Evolutionary conservation across 2,329 filamentous ascomycete genomes (phyloP).

Genomic region (Xylaria sp.): DNA sequence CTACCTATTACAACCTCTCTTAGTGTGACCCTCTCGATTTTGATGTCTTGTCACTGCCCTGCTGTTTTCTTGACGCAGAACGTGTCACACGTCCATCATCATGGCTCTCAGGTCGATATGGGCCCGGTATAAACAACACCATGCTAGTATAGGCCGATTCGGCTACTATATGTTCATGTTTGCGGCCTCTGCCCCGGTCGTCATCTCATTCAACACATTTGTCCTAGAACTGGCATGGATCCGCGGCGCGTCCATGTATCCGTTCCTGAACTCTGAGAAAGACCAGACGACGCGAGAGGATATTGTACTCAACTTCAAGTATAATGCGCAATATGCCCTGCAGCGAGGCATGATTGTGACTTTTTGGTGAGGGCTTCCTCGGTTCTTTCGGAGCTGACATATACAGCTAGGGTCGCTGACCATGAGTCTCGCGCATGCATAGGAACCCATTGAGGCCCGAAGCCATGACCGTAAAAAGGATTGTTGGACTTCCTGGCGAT

Average conservation of each 20-base stretch:
- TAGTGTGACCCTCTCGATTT: background rate
- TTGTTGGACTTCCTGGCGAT: slow-evolving; percentile 85
- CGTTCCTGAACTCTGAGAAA: slow-evolving; percentile 76
- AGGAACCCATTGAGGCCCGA: slow-evolving; percentile 80
- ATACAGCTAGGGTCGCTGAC: slow-evolving; percentile 27
- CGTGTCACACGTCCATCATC: slow-evolving; percentile 10
- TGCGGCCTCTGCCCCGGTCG: slow-evolving; percentile 70
- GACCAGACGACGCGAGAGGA: slow-evolving; percentile 66
- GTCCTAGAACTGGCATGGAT: slow-evolving; percentile 69
- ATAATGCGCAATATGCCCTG: slow-evolving; percentile 67
- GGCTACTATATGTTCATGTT: slow-evolving; percentile 62
- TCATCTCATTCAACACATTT: slow-evolving; percentile 70
- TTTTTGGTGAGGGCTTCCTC: slow-evolving; percentile 65
- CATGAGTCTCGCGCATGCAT: slow-evolving; percentile 17
- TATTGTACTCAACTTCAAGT: slow-evolving; percentile 68
- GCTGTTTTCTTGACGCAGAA: background rate
- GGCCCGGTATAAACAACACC: slow-evolving; percentile 47
- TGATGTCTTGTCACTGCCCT: background rate
- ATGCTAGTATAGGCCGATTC: slow-evolving; percentile 50
- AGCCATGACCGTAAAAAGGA: slow-evolving; percentile 79
- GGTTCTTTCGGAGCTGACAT: slow-evolving; percentile 9
- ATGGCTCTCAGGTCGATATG: slow-evolving; percentile 55
- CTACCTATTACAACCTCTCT: background rate
- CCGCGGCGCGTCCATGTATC: slow-evolving; percentile 78
- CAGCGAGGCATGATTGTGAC: slow-evolving; percentile 80